Base-by-base conservation (phyloP, 2,329 filamentous ascomycete species). In the Nigrograna mackinnonii region DNA sequence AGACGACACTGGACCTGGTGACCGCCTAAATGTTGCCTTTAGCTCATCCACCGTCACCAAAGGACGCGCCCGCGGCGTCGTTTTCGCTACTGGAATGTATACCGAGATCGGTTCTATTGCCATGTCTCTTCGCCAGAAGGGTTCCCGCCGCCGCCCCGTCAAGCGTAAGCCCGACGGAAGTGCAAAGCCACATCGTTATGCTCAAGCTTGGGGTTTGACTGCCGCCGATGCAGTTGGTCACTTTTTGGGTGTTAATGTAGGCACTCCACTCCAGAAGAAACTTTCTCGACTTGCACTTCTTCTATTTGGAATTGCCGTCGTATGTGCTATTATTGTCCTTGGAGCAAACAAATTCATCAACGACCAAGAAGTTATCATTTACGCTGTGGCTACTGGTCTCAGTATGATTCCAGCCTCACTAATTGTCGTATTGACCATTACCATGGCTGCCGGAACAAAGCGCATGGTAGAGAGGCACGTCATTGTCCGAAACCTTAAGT, bases 101-200 rank as follows among this genome's bases (percentile, higher is more conserved):
- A 90, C 87, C 6, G 84, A 89, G 60, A 86, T 90, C 42, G 87
- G 87, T 46, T 82, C 82, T 49, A 89, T 91, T 50, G 86, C 87
- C n/a, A 77, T 80, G 32, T 71, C 86, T 39, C 75, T 91, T 17
- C 80, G 84, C 31, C 78, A 80, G 17, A 35, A 58, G 49, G 55
- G 58, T 39, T 49, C 49, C 44, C 66, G 58, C 41, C 43, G 60
- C n/a, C 60, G 72, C 31, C 64, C 58, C 3, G 70, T 74, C 31
- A 75, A 75, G 60, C 68, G 71, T 14, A 70, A 63, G 24, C 47
- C 54, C 6, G 47, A 66, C 24, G 65, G 65, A 4, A 57, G 52
- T 20, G 65, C 65, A n/a, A 58, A 59, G 33, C 62, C 60, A 1
- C 63, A 68, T 47, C 60, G 66, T 22, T 62, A 67, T 35, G 64